Evolutionary conservation across 768 basidiomycete genomes (phyloP), one percentile per base, ranked within the genome.

Genomic region (Calocera cornea): DNA sequence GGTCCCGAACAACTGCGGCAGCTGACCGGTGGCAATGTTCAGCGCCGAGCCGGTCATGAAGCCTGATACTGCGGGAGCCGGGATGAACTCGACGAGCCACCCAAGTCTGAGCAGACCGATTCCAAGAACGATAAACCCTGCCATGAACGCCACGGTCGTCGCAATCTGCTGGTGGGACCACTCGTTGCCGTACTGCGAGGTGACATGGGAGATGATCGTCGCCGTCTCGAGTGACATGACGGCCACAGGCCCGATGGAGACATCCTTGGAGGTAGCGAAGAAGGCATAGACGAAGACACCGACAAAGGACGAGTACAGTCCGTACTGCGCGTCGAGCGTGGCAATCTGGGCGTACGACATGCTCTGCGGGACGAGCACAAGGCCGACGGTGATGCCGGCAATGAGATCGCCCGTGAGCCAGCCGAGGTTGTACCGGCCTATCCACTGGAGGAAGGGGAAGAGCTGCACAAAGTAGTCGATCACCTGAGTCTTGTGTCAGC

Each of bases 1-100:
- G 66, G 92, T 89, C 27, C 95, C 97, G 81, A 99, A 85, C 50
- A 99, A 76, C 0, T 87, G 89, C 1, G 95, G 93, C 2, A 97
- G 82, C 78, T 99, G 95, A 36, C 92, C 86, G 19, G 86, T 82
- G 17, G 86, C 87, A 72, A 98, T 98, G 75, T 81, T 94, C 78
- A 97, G 86, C 38, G 95, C 95, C n/a, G 90, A 94, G 22, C 95
- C 95, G 0, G 95, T 98, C 94, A 99, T 97, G 79, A 95, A 82
- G 1, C 79, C 80, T 5, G 79, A 70, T 68, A 92, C 87, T 1
- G 90, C 90, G 1, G 89, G 89, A 7, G 84, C 82, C 22, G 91
- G 89, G 69, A 95, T 97, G 75, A 98, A 93, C 74, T 98, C 95
- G 64, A 98, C 88, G 34, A 97, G 78, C 92, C 93, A 95, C 0